Conservation (phyloP, 2,329 filamentous ascomycete species). For the Podosphaera xanthii region DNA sequence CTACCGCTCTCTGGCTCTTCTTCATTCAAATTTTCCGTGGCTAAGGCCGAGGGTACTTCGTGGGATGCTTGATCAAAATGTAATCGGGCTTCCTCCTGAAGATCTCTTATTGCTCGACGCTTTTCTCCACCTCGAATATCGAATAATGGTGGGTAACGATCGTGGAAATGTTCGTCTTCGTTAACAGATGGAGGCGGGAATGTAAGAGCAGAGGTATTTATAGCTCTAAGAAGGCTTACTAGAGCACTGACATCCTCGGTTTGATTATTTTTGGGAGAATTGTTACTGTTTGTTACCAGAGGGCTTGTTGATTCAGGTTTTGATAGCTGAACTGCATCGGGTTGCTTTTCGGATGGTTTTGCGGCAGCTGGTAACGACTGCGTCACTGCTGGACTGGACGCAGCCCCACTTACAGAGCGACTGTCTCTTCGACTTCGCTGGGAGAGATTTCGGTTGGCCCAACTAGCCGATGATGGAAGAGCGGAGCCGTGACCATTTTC, state of each 20-base stretch:
- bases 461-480: constrained; percentile 81
- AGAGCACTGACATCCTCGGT: constrained; percentile 12
- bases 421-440: constrained; percentile 49
- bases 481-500: constrained; percentile 60
- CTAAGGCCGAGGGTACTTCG: constrained; percentile 23
- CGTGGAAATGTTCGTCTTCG: constrained; percentile 16
- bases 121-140: constrained; percentile 65
- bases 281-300: background rate
- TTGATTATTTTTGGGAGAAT: constrained; percentile 4
- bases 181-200: constrained; percentile 25
- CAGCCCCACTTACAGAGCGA: constrained; percentile 57
- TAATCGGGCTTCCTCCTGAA: constrained; percentile 32
- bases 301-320: background rate
- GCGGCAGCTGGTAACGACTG: constrained; percentile 29
- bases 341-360: constrained; percentile 25
- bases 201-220: constrained; percentile 24
- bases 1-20: constrained; percentile 64
- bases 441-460: constrained; percentile 52
- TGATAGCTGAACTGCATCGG: constrained; percentile 5
- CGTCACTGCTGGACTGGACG: constrained; percentile 61
- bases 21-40: constrained; percentile 30
- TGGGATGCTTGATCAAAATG: constrained; percentile 31
- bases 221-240: constrained; percentile 21
- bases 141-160: constrained; percentile 53
- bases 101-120: constrained; percentile 53